Conservation (phyloP, 352 stramenopile genomes). For the Globisporangium nagaii region DNA sequence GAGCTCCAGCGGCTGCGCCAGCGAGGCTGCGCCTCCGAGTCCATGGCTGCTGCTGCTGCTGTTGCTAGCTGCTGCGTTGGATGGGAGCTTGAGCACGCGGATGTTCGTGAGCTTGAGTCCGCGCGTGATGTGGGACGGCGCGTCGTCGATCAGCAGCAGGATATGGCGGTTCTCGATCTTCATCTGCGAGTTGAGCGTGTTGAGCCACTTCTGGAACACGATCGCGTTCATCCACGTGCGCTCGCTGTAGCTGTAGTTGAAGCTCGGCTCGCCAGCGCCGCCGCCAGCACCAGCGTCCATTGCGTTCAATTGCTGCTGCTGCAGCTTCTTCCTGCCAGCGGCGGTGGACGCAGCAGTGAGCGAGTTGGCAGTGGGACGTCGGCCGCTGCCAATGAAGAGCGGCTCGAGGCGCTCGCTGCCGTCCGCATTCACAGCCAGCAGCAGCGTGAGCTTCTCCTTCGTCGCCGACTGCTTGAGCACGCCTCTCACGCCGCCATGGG, state of each 20-base stretch:
- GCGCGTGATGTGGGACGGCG: slow-evolving; percentile 21
- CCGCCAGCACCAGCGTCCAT: neutral
- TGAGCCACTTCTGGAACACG: slow-evolving; percentile 26
- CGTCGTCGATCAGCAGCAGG: slow-evolving; percentile 21
- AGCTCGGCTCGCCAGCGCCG: slow-evolving; percentile 7
- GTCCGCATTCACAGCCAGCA: slow-evolving; percentile 21
- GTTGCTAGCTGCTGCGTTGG: neutral
- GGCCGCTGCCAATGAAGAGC: slow-evolving; percentile 17
- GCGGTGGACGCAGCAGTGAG: neutral
- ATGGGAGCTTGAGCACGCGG: slow-evolving; percentile 4
- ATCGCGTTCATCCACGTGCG: slow-evolving; percentile 23
- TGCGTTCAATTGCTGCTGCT: neutral
- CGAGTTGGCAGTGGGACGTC: neutral
- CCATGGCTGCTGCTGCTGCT: neutral
- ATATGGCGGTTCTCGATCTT: slow-evolving; percentile 23
- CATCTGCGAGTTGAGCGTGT: slow-evolving; percentile 23
- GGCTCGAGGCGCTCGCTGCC: slow-evolving; percentile 20
- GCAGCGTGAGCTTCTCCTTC: slow-evolving; percentile 9
- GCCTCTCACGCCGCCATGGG: neutral
- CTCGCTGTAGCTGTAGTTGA: slow-evolving; percentile 22
- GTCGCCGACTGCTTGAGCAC: no score
- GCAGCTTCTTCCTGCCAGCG: neutral
- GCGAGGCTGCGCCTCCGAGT: neutral
- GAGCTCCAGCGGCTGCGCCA: slow-evolving; percentile 4
- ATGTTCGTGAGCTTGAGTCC: slow-evolving; percentile 24